These are phyloP conservation scores for Fusarium globosum DNA, from an alignment of 2,329 filamentous ascomycete species.

Conservation along the genomic window DNA sequence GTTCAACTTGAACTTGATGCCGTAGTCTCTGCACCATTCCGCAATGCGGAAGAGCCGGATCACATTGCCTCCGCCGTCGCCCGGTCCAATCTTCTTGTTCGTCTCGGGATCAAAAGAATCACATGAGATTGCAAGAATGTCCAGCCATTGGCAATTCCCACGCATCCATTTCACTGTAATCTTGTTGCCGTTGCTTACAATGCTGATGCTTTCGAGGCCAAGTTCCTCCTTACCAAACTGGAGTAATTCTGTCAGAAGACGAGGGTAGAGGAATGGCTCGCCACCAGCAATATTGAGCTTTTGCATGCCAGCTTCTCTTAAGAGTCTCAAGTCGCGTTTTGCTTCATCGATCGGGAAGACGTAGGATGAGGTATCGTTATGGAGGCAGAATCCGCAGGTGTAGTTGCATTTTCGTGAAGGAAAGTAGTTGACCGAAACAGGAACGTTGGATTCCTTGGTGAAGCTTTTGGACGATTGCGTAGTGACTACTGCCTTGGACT, in stretches of 20 bases:
- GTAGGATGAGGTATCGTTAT: not conserved
- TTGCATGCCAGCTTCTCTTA: not conserved
- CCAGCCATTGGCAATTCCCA: not conserved
- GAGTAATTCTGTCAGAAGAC: not conserved
- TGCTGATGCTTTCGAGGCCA: not conserved
- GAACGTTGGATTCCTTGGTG: not conserved
- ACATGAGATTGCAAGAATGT: not conserved
- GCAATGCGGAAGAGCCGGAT: not conserved
- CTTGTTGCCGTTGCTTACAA: not conserved
- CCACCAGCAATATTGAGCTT: not conserved
- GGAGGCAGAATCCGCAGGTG: not conserved
- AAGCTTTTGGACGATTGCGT: fast-evolving
- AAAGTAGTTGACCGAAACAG: not conserved
- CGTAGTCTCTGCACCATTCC: not conserved
- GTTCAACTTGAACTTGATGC: not conserved
- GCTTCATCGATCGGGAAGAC: not conserved
- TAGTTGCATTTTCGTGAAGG: not conserved
- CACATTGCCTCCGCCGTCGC: not conserved
- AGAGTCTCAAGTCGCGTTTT: not conserved
- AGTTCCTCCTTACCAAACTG: not conserved
- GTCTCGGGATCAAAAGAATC: not conserved
- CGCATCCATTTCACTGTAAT: not conserved
- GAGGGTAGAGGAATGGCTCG: not conserved
- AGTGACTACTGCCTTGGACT: fast-evolving
- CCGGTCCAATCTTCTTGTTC: not conserved